Evolutionary conservation across 2,329 filamentous ascomycete species (phyloP).

Genomic region (Tolypocladium nubicola): DNA sequence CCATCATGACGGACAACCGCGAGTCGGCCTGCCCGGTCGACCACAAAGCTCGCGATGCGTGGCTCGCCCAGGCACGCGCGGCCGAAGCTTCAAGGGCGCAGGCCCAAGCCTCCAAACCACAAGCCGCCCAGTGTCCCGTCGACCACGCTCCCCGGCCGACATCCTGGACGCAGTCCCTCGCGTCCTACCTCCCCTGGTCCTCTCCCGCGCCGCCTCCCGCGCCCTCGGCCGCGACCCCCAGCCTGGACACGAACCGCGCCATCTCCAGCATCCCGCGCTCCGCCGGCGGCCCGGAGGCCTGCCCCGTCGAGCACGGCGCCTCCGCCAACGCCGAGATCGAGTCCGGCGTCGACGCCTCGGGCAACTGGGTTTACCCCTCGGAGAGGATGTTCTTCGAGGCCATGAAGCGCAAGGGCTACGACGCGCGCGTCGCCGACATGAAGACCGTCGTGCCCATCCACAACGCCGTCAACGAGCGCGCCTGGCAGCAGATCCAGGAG

Average conservation of each 20-base stretch:
- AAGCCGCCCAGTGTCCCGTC: conserved; percentile 19
- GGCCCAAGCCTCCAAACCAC: not conserved
- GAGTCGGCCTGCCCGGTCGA: conserved; percentile 69
- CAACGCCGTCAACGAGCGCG: conserved; percentile 95
- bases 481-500: conserved; percentile 81
- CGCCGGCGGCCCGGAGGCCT: conserved; percentile 16
- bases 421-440: conserved; percentile 65
- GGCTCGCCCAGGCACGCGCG: conserved; percentile 61
- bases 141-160: conserved; percentile 18
- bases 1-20: conserved; percentile 14
- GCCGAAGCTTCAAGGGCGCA: conserved; percentile 27
- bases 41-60: conserved; percentile 76
- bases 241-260: conserved; percentile 57
- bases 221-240: conserved; percentile 4
- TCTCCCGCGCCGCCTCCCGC: conserved; percentile 12
- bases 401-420: conserved; percentile 82
- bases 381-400: conserved; percentile 98
- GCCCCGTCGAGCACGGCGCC: conserved; percentile 28
- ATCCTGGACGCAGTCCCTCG: conserved; percentile 33
- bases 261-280: conserved; percentile 71
- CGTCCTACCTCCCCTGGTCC: conserved; percentile 30
- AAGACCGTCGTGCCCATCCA: conserved; percentile 90
- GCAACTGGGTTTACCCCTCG: conserved; percentile 96
- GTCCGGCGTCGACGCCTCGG: conserved; percentile 59
- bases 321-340: conserved; percentile 69